Conservation (phyloP, 2,329 filamentous ascomycete species). For the Paecilomyces fulvus region DNA sequence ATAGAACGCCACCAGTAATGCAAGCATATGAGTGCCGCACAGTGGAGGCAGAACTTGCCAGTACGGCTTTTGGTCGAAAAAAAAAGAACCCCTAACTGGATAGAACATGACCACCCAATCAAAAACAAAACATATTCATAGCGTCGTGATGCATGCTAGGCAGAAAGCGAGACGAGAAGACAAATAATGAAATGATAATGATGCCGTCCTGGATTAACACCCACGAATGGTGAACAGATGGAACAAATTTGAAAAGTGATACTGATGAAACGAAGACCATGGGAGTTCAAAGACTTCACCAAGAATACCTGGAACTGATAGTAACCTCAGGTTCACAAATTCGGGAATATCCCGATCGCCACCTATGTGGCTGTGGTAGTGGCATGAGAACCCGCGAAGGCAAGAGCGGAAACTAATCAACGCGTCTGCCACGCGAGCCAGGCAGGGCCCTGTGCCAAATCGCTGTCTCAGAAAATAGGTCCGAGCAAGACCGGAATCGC, state of each 20-base stretch:
- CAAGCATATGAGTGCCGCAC: background rate
- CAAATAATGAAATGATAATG: background rate
- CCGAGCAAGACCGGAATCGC: background rate
- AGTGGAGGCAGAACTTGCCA: background rate
- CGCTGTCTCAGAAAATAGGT: conserved; percentile 10
- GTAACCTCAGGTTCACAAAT: background rate
- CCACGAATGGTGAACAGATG: background rate
- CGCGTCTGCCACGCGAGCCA: background rate
- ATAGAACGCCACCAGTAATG: background rate
- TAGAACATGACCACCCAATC: background rate
- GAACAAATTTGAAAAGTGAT: background rate
- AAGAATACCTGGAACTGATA: background rate
- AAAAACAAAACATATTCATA: background rate
- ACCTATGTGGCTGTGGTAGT: background rate
- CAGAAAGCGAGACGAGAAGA: background rate
- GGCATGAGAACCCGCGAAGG: background rate
- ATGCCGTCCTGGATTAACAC: background rate
- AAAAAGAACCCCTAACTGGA: background rate
- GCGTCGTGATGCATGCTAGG: background rate
- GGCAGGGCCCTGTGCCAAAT: conserved; percentile 7
- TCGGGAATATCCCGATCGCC: background rate
- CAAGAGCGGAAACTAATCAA: background rate
- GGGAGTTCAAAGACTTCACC: too few species aligned
- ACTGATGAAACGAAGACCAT: background rate
- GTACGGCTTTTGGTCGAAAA: background rate